Evolutionary conservation across 352 stramenopile species (phyloP).

Genomic region (Plasmopara halstedii): DNA sequence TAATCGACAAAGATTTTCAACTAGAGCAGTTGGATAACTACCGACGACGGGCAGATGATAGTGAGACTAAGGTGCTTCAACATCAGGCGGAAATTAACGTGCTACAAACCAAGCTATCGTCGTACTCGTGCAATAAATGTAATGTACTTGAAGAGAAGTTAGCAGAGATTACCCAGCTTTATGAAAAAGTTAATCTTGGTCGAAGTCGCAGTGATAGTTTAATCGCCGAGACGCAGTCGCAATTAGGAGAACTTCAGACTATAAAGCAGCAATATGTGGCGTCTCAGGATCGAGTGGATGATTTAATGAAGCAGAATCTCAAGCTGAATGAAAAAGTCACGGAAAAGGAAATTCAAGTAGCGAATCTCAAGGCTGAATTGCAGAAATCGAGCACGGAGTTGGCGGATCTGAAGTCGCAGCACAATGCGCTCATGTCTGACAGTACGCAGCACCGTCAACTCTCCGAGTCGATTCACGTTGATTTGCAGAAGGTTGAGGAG

Average conservation of each 20-base stretch:
- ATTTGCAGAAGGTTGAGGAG: constrained; percentile 42
- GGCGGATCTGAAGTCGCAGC: constrained; percentile 29
- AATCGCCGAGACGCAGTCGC: constrained; percentile 43
- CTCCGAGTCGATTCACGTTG: constrained; percentile 28
- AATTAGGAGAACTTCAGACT: constrained; percentile 30
- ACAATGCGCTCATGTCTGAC: constrained; percentile 34
- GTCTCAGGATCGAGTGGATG: constrained; percentile 32
- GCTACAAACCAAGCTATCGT: constrained; percentile 24
- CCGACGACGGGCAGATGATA: constrained; percentile 36
- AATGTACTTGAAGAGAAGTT: constrained; percentile 38
- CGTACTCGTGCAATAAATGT: constrained; percentile 32
- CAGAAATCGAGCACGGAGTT: constrained; percentile 37
- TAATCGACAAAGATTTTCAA: constrained; percentile 58
- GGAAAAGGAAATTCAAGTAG: constrained; percentile 44
- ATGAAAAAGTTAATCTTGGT: constrained; percentile 57
- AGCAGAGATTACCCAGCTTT: constrained; percentile 37
- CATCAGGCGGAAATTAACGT: constrained; percentile 23
- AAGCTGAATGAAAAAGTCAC: constrained; percentile 46
- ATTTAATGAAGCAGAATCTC: constrained; percentile 46
- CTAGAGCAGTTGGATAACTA: constrained; percentile 52
- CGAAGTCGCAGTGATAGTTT: constrained; percentile 48
- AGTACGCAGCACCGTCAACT: constrained; percentile 36
- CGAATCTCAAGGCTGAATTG: constrained; percentile 34
- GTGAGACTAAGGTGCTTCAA: constrained; percentile 30
- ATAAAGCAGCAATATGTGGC: constrained; percentile 33